Conservation (phyloP, 2,329 filamentous ascomycete genomes). For the Colletotrichum sp. region DNA sequence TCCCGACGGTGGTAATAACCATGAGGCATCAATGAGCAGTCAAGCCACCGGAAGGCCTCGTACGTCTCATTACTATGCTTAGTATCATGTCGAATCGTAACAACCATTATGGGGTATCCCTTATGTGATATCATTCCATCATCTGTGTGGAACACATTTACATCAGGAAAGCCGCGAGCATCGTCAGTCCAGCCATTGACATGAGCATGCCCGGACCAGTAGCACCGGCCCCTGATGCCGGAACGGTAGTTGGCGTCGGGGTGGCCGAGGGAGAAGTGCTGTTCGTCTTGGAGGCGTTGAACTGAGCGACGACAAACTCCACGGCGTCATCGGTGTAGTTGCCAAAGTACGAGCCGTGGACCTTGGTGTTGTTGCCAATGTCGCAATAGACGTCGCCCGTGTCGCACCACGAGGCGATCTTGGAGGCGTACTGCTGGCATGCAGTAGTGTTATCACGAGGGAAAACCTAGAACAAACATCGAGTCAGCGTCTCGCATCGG, state of each 20-base stretch:
- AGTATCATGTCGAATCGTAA: not conserved
- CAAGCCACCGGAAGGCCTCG: not conserved
- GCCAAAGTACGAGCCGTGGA: conserved; percentile 40
- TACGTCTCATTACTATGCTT: not conserved
- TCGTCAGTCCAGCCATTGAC: not conserved
- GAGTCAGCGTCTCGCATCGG: not conserved
- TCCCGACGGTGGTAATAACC: not conserved
- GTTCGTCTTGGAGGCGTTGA: conserved; percentile 24
- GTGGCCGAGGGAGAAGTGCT: not conserved
- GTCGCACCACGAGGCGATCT: conserved; percentile 46
- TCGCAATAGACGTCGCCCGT: conserved; percentile 46
- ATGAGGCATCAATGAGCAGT: not conserved
- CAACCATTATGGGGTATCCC: not conserved
- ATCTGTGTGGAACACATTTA: not conserved
- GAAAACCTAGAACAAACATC: conserved; percentile 34
- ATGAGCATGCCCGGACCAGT: not conserved
- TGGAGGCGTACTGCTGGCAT: conserved; percentile 39
- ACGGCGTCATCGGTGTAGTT: conserved; percentile 38
- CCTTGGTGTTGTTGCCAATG: conserved; percentile 27
- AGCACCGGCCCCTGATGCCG: not conserved
- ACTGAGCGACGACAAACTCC: conserved; percentile 39
- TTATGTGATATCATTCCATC: not conserved
- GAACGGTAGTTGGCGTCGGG: not conserved
- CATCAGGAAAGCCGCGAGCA: not conserved
- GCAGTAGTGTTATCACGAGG: conserved; percentile 34